A percentile compares a stretch with the other conserved stretches of the same genome.
These are phyloP conservation scores for Flaveria robusta DNA, from an alignment of 129 eudicot genomes.

Conservation along the genomic window DNA sequence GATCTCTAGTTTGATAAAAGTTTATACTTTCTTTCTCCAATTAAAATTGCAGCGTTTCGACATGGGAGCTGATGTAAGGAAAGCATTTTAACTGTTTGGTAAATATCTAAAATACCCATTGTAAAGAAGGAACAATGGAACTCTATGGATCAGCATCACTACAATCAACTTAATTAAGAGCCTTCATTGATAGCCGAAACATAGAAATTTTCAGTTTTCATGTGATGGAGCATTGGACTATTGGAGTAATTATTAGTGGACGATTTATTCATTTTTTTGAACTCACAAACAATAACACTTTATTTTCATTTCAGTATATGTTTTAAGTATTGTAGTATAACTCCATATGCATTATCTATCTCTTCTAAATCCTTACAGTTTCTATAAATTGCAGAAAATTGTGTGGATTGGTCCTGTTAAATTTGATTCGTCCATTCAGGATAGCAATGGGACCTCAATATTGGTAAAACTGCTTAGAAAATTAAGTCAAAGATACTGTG, in stretches of 20 bases:
- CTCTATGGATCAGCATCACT: neutral
- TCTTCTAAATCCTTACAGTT: constrained; percentile 12
- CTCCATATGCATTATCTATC: constrained; percentile 3
- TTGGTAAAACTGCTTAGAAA: constrained; percentile 53
- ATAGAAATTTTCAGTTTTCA: neutral
- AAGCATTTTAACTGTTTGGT: neutral
- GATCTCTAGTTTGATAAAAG: constrained; percentile 11
- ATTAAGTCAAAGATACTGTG: constrained; percentile 48
- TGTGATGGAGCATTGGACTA: neutral
- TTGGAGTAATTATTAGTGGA: neutral
- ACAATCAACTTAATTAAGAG: neutral
- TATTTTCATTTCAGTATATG: neutral
- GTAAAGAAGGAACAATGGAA: neutral
- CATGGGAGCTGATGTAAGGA: neutral
- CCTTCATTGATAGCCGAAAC: neutral
- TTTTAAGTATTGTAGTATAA: neutral
- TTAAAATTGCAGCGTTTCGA: neutral
- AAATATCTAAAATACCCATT: neutral
- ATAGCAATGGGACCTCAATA: constrained; percentile 50
- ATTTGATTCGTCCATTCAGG: constrained; percentile 46
- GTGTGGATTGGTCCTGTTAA: constrained; percentile 78
- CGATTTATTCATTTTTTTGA: neutral
- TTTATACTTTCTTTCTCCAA: neutral
- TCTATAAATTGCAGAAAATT: constrained; percentile 57
- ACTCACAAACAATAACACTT: neutral